These are phyloP conservation scores for Solanum appendiculatum DNA, from an alignment of 257 asterid genomes.

Conservation along the genomic window DNA sequence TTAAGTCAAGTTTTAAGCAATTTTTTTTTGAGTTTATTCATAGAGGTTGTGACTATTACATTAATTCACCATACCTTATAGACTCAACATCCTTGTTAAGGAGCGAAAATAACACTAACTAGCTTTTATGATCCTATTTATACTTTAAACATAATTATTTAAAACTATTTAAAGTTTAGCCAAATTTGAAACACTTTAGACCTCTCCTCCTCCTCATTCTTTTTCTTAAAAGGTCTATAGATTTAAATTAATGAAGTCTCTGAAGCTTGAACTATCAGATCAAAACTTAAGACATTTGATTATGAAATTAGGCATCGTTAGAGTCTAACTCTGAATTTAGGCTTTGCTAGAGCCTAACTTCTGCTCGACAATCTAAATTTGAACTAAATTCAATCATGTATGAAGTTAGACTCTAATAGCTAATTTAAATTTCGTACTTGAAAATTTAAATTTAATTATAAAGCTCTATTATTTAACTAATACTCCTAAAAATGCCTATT, in stretches of 20 bases:
- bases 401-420: neutral
- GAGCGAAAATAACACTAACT: neutral
- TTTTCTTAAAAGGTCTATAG: neutral
- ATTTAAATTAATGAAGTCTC: neutral
- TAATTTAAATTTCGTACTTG: neutral
- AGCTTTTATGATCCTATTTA: neutral
- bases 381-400: neutral
- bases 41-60: neutral
- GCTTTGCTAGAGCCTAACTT: neutral
- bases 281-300: neutral
- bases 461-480: neutral
- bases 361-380: fast-evolving
- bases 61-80: neutral
- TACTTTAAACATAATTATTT: neutral
- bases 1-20: neutral
- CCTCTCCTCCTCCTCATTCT: neutral
- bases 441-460: neutral
- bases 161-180: neutral
- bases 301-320: neutral
- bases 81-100: neutral
- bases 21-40: neutral
- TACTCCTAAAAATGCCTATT: neutral
- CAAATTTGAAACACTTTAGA: neutral
- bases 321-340: neutral
- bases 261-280: neutral